These are phyloP conservation scores for Leishmania turanica DNA, from an alignment of 208 protist species.

Conservation along the genomic window DNA sequence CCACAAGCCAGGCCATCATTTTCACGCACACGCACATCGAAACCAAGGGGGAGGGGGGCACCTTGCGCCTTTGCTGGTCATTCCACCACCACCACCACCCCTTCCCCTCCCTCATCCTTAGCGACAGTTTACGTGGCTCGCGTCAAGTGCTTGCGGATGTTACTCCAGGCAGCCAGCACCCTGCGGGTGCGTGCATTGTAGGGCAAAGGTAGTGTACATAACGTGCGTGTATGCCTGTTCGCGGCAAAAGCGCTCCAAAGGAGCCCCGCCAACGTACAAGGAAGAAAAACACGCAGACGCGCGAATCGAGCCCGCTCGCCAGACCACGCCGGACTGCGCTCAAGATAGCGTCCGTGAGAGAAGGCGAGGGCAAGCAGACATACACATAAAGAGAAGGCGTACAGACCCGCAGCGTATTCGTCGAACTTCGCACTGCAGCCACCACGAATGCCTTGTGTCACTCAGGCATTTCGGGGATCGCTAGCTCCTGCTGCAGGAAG, in stretches of 20 bases:
- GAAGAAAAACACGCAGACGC: not conserved
- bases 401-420: not conserved
- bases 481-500: constrained; percentile 29
- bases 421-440: not conserved
- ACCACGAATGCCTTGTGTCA: not conserved
- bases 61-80: not conserved
- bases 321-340: not conserved
- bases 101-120: not conserved
- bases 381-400: not conserved
- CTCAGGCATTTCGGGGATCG: constrained; percentile 19
- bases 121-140: not conserved
- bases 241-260: not conserved
- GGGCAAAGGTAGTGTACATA: constrained; percentile 5
- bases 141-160: not conserved
- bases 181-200: not conserved
- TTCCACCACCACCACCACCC: not conserved
- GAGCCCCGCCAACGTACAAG: not conserved
- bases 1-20: not conserved
- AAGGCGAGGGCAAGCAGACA: not conserved
- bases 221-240: not conserved
- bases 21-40: not conserved
- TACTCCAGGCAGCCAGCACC: not conserved
- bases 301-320: not conserved
- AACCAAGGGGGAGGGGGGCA: not conserved
- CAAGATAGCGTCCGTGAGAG: not conserved